A percentile compares a stretch with the other conserved stretches of the same genome.
phyloP scores from a whole-genome alignment of 1,139 yeast genomes.

The Geotrichum bryndzae region DNA sequence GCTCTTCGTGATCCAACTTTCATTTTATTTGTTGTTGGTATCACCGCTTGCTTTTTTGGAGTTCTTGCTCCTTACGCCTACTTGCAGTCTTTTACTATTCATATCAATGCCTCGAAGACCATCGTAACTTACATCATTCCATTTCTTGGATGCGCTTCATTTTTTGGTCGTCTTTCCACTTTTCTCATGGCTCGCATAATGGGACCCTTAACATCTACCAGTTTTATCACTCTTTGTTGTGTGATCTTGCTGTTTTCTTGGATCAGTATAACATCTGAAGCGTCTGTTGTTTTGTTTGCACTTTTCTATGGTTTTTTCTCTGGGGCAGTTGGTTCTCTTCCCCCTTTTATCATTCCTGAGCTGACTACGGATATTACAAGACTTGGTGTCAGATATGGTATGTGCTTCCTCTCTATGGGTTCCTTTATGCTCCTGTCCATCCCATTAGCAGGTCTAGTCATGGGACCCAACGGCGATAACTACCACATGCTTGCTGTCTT shows the following conservation, averaged over 20 bases:
- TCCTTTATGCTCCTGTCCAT: constrained; percentile 9
- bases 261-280: neutral
- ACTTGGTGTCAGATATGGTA: constrained; percentile 48
- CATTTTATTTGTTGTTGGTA: constrained; percentile 12
- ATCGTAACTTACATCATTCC: constrained; percentile 13
- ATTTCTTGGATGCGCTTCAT: constrained; percentile 8
- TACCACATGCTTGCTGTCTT: constrained; percentile 2
- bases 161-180: constrained; percentile 14
- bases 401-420: constrained; percentile 42
- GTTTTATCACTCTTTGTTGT: constrained; percentile 2
- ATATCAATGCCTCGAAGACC: neutral
- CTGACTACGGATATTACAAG: constrained; percentile 44
- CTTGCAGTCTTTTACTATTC: constrained; percentile 14
- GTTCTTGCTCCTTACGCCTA: constrained; percentile 13
- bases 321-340: constrained; percentile 42
- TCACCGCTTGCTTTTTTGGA: constrained; percentile 13
- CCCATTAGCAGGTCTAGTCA: constrained; percentile 14
- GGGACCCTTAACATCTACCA: constrained; percentile 15
- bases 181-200: constrained; percentile 5
- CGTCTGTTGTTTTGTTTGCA: constrained; percentile 10
- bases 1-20: constrained; percentile 15
- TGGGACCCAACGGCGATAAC: constrained; percentile 9
- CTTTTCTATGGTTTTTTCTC: constrained; percentile 44
- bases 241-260: constrained; percentile 8
- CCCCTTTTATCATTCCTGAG: constrained; percentile 43